A percentile compares a stretch with the other conserved stretches of the same genome.
Evolutionary conservation across 257 asterid species (phyloP).

Genomic region (Paraleonurus japonicus): DNA sequence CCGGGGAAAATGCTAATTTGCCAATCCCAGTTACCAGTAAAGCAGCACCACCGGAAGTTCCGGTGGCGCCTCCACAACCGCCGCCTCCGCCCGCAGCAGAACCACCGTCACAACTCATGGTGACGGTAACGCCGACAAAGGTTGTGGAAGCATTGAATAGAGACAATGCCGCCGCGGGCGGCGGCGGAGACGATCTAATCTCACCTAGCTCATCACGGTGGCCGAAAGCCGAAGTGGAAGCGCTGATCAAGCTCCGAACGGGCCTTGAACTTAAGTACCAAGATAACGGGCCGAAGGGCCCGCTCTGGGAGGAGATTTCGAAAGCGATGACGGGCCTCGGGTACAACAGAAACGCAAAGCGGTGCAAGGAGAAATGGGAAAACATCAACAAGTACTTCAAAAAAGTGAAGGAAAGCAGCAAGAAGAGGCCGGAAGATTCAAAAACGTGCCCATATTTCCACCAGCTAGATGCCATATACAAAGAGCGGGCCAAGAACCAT

Average conservation of each 20-base stretch:
- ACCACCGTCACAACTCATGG: conserved; percentile 14
- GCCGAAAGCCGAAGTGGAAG: conserved; percentile 91
- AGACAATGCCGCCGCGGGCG: neutral
- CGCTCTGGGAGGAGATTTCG: conserved; percentile 93
- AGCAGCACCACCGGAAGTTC: neutral
- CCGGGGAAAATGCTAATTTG: conserved; percentile 40
- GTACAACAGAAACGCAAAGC: conserved; percentile 68
- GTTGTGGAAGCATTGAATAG: conserved; percentile 18
- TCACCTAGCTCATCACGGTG: conserved; percentile 68
- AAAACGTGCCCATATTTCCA: conserved; percentile 92
- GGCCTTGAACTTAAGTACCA: conserved; percentile 70
- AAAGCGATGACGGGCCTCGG: conserved; percentile 64
- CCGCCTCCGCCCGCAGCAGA: conserved; percentile 2
- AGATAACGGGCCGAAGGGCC: conserved; percentile 89
- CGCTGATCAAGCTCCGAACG: conserved; percentile 68
- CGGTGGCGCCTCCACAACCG: neutral
- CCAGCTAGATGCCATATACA: conserved; percentile 81
- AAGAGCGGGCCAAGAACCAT: conserved; percentile 46
- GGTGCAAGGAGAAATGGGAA: conserved; percentile 99
- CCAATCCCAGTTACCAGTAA: conserved; percentile 29
- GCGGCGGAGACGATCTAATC: conserved; percentile 36
- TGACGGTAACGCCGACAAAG: neutral
- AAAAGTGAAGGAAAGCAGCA: conserved; percentile 88
- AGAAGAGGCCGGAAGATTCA: conserved; percentile 76
- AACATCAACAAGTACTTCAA: conserved; percentile 92